Percentiles rank a stretch among this genome's conserved stretches.
Conservation (phyloP, 2,329 filamentous ascomycete genomes). For the Apiospora kogelbergensis region DNA sequence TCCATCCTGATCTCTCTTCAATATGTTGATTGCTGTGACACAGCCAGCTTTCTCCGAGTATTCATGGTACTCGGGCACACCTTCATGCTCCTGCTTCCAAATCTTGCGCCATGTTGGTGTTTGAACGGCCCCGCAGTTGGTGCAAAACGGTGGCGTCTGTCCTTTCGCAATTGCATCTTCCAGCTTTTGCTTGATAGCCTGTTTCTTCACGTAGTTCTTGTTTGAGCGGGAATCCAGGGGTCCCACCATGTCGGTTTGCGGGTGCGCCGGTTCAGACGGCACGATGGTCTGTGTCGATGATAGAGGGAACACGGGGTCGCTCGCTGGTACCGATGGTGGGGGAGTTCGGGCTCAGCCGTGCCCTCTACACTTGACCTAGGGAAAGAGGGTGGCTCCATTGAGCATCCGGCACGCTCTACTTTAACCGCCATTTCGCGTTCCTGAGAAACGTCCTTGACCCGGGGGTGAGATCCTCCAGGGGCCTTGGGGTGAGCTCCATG, state of each 20-base stretch:
- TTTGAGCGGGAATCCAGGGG: constrained; percentile 45
- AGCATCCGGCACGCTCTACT: background rate
- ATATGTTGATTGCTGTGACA: constrained; percentile 71
- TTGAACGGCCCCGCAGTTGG: constrained; percentile 91
- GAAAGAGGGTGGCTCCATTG: constrained; percentile 22
- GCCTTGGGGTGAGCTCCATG: constrained; percentile 11
- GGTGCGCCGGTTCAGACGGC: constrained; percentile 39
- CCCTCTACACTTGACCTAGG: constrained; percentile 21
- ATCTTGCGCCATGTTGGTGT: constrained; percentile 96
- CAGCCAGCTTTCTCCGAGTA: constrained; percentile 71
- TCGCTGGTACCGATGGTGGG: constrained; percentile 40
- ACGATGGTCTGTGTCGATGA: constrained; percentile 28
- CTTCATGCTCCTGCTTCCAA: constrained; percentile 74
- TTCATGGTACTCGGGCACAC: constrained; percentile 68
- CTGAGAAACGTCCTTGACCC: constrained; percentile 14
- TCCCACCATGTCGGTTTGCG: constrained; percentile 42
- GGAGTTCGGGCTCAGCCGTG: constrained; percentile 30
- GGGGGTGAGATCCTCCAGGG: background rate
- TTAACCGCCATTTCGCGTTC: background rate
- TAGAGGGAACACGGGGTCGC: constrained; percentile 40
- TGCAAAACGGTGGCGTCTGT: constrained; percentile 83
- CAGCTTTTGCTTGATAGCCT: constrained; percentile 58
- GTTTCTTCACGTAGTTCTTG: constrained; percentile 66
- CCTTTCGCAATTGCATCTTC: constrained; percentile 71
- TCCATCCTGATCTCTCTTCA: constrained; percentile 62